Evolutionary conservation across 2,329 filamentous ascomycete genomes (phyloP).

Genomic region (Botrytis hyacinthi): DNA sequence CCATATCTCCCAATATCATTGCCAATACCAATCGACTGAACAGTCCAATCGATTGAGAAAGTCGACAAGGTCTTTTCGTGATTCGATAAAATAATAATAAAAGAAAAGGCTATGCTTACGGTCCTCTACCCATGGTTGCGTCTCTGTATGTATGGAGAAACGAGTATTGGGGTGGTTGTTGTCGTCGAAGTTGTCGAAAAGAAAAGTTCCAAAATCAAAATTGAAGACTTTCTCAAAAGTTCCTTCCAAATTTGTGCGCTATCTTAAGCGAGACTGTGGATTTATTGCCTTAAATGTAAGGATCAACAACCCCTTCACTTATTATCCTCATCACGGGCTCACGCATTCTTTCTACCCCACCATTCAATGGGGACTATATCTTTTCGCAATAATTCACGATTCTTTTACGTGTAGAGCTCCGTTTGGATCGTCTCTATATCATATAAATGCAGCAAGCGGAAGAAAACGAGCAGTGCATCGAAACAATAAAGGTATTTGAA

Average conservation of each 20-base stretch:
- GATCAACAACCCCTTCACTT: background rate
- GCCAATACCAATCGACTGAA: background rate
- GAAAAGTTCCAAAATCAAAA: background rate
- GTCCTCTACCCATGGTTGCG: constrained; percentile 50
- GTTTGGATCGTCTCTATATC: background rate
- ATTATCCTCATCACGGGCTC: background rate
- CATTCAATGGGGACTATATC: background rate
- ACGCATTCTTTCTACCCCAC: background rate
- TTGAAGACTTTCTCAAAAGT: constrained; percentile 1
- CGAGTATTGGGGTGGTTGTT: constrained; percentile 19
- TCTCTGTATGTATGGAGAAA: constrained; percentile 29
- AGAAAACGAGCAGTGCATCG: background rate
- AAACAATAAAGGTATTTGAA: background rate
- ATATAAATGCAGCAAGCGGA: background rate
- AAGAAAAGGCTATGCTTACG: constrained; percentile 32
- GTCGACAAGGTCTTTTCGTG: background rate
- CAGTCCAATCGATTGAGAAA: background rate
- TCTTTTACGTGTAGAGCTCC: background rate
- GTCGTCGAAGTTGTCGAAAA: constrained; percentile 21
- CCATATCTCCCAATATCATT: background rate
- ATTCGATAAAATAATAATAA: background rate
- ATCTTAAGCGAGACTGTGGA: background rate
- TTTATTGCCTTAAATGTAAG: background rate
- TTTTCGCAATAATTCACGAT: background rate
- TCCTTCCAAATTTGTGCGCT: constrained; percentile 12